Percentiles rank a stretch among this genome's conserved stretches.
These are phyloP conservation scores for Colletotrichum costaricense DNA, from an alignment of 2,329 filamentous ascomycete genomes.

Conservation along the genomic window DNA sequence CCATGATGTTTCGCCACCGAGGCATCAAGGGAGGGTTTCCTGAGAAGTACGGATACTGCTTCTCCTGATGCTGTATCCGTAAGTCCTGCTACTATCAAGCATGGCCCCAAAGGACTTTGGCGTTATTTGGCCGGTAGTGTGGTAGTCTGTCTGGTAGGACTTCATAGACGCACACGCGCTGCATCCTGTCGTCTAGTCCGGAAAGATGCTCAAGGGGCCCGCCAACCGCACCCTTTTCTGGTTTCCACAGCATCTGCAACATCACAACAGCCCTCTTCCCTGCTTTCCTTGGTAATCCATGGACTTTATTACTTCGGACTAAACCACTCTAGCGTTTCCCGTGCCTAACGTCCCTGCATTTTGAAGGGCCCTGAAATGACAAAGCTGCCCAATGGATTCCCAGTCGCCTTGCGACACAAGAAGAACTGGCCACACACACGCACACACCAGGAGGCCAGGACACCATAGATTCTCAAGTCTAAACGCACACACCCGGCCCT, in stretches of 20 bases:
- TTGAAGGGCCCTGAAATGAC: slow-evolving; percentile 9
- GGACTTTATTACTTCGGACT: slow-evolving; percentile 7
- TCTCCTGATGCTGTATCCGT: background rate
- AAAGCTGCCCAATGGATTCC: slow-evolving; percentile 26
- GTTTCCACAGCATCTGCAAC: slow-evolving; percentile 21
- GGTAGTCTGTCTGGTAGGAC: background rate
- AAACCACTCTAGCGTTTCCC: slow-evolving; percentile 8
- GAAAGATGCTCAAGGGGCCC: background rate
- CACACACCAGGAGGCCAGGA: background rate
- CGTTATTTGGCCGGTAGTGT: too few relatives aligned
- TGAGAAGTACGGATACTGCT: background rate
- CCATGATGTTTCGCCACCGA: slow-evolving; percentile 17
- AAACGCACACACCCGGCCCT: background rate
- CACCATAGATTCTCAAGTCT: background rate
- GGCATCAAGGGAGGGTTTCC: background rate
- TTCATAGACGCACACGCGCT: slow-evolving; percentile 4
- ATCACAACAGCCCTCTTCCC: slow-evolving; percentile 27
- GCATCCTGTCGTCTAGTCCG: background rate
- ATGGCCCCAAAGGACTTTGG: background rate
- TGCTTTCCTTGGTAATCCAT: slow-evolving; percentile 25
- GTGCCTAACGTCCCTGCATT: slow-evolving; percentile 30
- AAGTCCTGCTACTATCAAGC: background rate
- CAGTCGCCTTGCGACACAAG: slow-evolving; percentile 12
- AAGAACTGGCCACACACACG: background rate
- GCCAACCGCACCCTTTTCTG: background rate